Evolutionary conservation across 176 grass and related monocot species (phyloP), one percentile per base, ranked within the genome.

Genomic region (Areca catechu): DNA sequence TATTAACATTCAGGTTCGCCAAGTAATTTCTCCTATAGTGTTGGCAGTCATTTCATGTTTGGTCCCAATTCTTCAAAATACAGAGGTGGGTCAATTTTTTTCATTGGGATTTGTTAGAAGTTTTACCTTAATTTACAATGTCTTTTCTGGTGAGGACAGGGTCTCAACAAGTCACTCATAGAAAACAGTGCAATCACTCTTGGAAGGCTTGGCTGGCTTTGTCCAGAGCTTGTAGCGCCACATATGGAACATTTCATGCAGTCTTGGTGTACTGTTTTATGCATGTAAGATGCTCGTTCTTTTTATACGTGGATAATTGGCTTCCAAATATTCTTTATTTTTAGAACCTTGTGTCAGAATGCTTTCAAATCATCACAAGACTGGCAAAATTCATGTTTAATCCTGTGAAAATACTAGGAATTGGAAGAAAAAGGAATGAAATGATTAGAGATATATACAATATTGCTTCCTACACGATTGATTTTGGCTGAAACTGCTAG

Each of bases 141-240:
- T 52, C 56, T 58, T 7, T 22, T 57, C 34, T 22, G 57, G 54
- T 58, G 34, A 66, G 58, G 29, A 20, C 53, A 97, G 93, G 81
- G 80, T 22, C 58, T 85, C 68, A 89, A 97, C 57, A 97, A 97
- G 69, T 92, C 93, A 27, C 88, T 97, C 61, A 22, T 82, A 48
- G 93, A 97, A 73, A 97, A 97, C 63, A 92, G 93, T 20, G 93
- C 93, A 16, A 97, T 97, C 67, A 92, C 93, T 53, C 77, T 97
- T 43, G 93, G 93, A 73, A 97, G 93, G 72, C 81, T 97, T 75
- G 83, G 83, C 22, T 97, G 87, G 93, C 80, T 97, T 37, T 97
- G 81, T 68, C 83, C 93, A 61, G 87, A 91, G 24, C 78, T 97
- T 57, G 81, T 97, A 50, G 81, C 87, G 25, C 93, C 87, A 56